Percentiles rank a stretch among this genome's conserved stretches.
These are phyloP conservation scores for Escovopsis sp. DNA, from an alignment of 2,329 filamentous ascomycete genomes.

Conservation along the genomic window DNA sequence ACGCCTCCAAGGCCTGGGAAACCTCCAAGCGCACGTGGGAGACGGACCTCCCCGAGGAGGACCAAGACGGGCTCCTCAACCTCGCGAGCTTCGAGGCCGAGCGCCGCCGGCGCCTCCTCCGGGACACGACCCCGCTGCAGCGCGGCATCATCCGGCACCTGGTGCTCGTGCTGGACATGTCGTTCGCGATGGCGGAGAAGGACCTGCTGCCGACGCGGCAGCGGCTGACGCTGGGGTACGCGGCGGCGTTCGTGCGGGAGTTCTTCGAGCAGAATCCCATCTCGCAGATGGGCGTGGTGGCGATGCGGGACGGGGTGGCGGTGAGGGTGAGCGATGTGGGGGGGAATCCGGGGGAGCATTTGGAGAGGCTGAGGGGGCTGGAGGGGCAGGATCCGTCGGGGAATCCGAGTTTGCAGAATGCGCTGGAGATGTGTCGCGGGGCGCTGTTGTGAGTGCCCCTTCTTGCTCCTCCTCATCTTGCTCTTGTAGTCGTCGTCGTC, in stretches of 20 bases:
- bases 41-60: constrained; percentile 50
- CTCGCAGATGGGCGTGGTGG: constrained; percentile 81
- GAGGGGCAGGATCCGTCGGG: constrained; percentile 54
- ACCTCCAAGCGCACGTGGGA: constrained; percentile 56
- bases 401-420: constrained; percentile 77
- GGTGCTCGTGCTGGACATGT: constrained; percentile 81
- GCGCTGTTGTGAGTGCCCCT: constrained; percentile 53
- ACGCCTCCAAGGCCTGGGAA: constrained; percentile 45
- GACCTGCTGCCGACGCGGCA: constrained; percentile 82
- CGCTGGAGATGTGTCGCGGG: constrained; percentile 85
- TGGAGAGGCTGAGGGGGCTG: constrained; percentile 56
- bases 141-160: constrained; percentile 96
- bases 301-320: constrained; percentile 84
- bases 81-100: constrained; percentile 68
- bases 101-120: constrained; percentile 65
- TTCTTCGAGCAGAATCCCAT: constrained; percentile 99
- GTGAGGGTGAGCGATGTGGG: constrained; percentile 76
- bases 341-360: constrained; percentile 80
- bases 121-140: constrained; percentile 90
- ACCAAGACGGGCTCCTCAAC: constrained; percentile 62
- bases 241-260: constrained; percentile 76
- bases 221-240: constrained; percentile 66
- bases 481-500: not conserved
- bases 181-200: constrained; percentile 86
- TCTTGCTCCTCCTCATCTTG: not conserved